These are phyloP conservation scores for Artomyces pyxidatus DNA, from an alignment of 768 basidiomycete genomes.

Conservation along the genomic window DNA sequence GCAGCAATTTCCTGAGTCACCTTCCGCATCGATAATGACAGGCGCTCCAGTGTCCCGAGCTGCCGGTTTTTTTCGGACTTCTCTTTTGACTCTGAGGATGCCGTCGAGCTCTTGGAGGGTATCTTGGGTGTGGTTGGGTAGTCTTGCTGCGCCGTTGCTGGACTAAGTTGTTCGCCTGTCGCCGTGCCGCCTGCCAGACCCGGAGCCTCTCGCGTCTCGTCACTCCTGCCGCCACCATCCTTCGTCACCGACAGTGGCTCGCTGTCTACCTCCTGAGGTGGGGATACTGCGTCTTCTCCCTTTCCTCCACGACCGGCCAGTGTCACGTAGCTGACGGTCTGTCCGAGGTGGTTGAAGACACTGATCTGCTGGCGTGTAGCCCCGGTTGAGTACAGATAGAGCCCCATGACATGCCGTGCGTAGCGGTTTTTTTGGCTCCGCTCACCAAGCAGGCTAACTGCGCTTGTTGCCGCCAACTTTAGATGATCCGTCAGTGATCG, in stretches of 20 bases:
- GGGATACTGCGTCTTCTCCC: no score
- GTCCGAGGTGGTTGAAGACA: conserved; percentile 13
- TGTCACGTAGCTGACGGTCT: conserved; percentile 14
- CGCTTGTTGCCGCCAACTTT: neutral
- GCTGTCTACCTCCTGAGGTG: no score
- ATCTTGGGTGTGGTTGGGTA: neutral
- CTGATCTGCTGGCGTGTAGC: conserved; percentile 7
- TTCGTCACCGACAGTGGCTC: no score
- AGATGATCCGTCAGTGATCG: neutral
- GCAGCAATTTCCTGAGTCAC: conserved; percentile 18
- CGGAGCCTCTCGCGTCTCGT: neutral
- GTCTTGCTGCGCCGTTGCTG: no score
- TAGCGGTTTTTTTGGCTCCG: conserved; percentile 11
- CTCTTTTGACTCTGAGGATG: no score
- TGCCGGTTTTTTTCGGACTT: neutral
- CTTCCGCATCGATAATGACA: conserved; percentile 18
- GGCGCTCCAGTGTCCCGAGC: conserved; percentile 7
- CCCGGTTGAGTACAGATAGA: conserved; percentile 12
- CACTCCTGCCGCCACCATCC: neutral
- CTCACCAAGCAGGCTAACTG: conserved; percentile 2
- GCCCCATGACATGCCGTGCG: conserved; percentile 5
- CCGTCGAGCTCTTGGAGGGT: neutral
- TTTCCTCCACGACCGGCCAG: conserved; percentile 1
- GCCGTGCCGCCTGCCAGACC: neutral
- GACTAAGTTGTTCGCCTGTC: no score